A percentile compares a stretch with the other conserved stretches of the same genome.
Conservation (phyloP, 164 flowering plant species). For the Annona squamosa region DNA sequence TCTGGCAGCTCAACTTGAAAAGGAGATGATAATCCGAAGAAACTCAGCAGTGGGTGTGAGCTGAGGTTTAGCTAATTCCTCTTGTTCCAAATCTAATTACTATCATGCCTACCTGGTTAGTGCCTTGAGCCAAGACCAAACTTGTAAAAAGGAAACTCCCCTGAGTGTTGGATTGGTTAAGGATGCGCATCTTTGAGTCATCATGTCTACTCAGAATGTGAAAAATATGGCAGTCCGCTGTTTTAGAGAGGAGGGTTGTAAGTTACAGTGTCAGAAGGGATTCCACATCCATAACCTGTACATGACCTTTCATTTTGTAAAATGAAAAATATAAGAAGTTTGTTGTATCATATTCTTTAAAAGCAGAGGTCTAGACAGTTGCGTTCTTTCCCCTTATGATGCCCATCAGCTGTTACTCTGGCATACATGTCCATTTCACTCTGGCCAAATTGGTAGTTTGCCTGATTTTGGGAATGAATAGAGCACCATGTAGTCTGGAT, state of each 20-base stretch:
- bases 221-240: neutral
- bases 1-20: constrained; percentile 59
- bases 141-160: neutral
- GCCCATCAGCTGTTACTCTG: neutral
- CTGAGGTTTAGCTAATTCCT: neutral
- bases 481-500: too few species aligned
- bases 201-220: neutral
- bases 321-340: neutral
- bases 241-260: neutral
- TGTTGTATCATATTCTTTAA: neutral
- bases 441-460: too few species aligned
- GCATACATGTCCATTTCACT: neutral
- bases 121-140: neutral
- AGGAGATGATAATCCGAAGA: constrained; percentile 20
- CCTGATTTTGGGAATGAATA: too few species aligned
- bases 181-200: neutral
- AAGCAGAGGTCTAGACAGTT: neutral
- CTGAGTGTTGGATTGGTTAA: neutral
- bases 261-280: neutral
- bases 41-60: neutral
- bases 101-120: neutral
- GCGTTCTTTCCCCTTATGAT: neutral
- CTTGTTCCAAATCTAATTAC: neutral
- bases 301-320: neutral
- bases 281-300: neutral